Evolutionary conservation across 495 filamentous ascomycete species (phyloP), one percentile per base, ranked within the genome.

Genomic region (Usnea hakonensis): DNA sequence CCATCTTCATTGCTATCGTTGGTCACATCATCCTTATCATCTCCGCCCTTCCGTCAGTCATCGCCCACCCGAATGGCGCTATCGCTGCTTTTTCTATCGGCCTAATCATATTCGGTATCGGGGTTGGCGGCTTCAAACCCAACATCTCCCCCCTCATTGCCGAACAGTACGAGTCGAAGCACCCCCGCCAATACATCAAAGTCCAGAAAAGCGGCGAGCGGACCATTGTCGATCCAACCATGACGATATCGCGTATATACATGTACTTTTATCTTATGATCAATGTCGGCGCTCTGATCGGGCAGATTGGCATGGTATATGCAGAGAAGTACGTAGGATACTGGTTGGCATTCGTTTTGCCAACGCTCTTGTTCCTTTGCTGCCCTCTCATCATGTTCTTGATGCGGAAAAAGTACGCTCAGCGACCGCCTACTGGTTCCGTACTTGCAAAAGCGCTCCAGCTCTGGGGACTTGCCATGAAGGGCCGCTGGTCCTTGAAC

Each of bases 91-190:
- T 80, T 57, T 7, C 82, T 21, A 44, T 60, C 26, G 55, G 40
- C 60, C 38, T 58, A 53, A 63, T 79, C 57, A 71, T 79, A 37
- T 76, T 79, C 43, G 76, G 76, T 68, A 61, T 79, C 28, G 79
- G 79, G 55, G 79, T 78, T 35, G 90, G 90, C 78, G 82, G 86
- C 75, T 86, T 93, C 75, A 93, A 93, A 74, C 85, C 86, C 69
- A 85, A 85, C 64, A 78, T 81, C 4, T 64, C 62, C 37, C 68
- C 64, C 4, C 66, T 86, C 40, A 81, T 91, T 67, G 87, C 88
- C 52, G 89, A 91, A 64, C 89, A 92, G 63, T 83, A 83, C 65
- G 80, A 85, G 32, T 83, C 85, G 68, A 86, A 82, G 67, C 77
- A 84, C 76, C 48, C 48, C 6, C 26, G 10, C 30, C 48, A 52